These are phyloP conservation scores for Coemansia sp. DNA, from an alignment of 192 early-diverging fungal species.

Conservation along the genomic window DNA sequence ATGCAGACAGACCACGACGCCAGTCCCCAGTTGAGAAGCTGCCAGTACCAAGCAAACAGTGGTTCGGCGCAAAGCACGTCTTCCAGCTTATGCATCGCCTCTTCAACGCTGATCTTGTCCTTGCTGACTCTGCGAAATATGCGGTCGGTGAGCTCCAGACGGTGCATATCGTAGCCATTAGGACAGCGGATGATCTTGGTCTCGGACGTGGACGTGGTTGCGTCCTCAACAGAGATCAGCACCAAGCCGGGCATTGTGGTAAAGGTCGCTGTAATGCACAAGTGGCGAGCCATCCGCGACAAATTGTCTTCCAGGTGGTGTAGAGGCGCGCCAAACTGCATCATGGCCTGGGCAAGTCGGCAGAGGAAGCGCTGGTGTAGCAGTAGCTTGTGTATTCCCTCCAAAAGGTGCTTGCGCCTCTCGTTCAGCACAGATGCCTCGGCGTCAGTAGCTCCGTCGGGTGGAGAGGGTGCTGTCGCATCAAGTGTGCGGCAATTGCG, in stretches of 20 bases:
- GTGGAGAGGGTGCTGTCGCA: background rate
- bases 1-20: conserved; percentile 56
- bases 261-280: conserved; percentile 59
- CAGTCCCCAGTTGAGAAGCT: conserved; percentile 54
- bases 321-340: conserved; percentile 63
- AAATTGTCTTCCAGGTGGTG: conserved; percentile 63
- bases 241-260: conserved; percentile 64
- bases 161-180: conserved; percentile 63
- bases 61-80: conserved; percentile 49
- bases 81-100: conserved; percentile 56
- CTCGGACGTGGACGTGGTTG: conserved; percentile 63
- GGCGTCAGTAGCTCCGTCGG: background rate
- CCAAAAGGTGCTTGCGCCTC: conserved; percentile 2
- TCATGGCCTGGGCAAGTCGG: conserved; percentile 59
- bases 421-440: conserved; percentile 4
- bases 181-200: conserved; percentile 63
- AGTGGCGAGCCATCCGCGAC: conserved; percentile 51
- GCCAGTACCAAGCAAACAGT: conserved; percentile 56
- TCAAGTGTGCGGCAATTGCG: background rate
- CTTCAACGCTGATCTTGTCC: conserved; percentile 55
- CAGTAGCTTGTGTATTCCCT: conserved; percentile 51
- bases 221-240: conserved; percentile 63
- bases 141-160: conserved; percentile 58
- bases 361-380: conserved; percentile 60
- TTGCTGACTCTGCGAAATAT: conserved; percentile 59